Conservation (phyloP, 2,329 filamentous ascomycete species). For the Xylariaceae sp. region DNA sequence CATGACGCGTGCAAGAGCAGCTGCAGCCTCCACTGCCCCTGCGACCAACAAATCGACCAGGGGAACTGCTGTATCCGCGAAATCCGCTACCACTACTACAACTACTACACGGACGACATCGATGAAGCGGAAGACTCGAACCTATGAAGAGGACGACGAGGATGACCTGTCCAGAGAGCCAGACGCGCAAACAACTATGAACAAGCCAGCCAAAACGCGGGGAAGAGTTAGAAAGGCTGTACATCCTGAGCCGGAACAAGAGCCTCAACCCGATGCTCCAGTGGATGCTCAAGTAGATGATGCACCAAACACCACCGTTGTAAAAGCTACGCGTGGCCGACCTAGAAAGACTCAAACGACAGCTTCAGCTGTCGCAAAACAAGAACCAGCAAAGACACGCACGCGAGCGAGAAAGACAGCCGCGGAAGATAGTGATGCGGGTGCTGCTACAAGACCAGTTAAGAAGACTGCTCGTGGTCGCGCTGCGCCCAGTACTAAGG, state of each 20-base stretch:
- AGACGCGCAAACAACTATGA: conserved; percentile 40
- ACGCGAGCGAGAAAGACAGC: conserved; percentile 41
- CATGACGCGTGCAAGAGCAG: conserved; percentile 57
- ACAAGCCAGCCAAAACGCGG: conserved; percentile 47
- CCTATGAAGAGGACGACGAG: conserved; percentile 55
- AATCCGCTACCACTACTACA: conserved; percentile 17
- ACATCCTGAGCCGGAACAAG: conserved; percentile 38
- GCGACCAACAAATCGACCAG: conserved; percentile 47
- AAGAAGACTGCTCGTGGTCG: conserved; percentile 47
- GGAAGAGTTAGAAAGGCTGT: conserved; percentile 53
- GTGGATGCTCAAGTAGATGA: neutral
- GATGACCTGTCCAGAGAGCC: conserved; percentile 45
- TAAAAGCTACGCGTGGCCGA: conserved; percentile 17
- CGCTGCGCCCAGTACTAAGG: no score
- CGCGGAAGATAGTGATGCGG: conserved; percentile 32
- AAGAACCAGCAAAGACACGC: conserved; percentile 36
- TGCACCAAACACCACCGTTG: neutral
- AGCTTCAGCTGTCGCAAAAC: conserved; percentile 25
- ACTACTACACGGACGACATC: conserved; percentile 36
- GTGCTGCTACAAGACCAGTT: conserved; percentile 37
- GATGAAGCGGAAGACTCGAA: conserved; percentile 60
- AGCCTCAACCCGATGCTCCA: neutral
- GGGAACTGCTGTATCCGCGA: conserved; percentile 18
- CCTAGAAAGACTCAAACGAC: conserved; percentile 48
- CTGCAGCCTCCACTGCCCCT: conserved; percentile 43